These are phyloP conservation scores for Starmerella stigmatis DNA, from an alignment of 805 yeast species.

Conservation along the genomic window DNA sequence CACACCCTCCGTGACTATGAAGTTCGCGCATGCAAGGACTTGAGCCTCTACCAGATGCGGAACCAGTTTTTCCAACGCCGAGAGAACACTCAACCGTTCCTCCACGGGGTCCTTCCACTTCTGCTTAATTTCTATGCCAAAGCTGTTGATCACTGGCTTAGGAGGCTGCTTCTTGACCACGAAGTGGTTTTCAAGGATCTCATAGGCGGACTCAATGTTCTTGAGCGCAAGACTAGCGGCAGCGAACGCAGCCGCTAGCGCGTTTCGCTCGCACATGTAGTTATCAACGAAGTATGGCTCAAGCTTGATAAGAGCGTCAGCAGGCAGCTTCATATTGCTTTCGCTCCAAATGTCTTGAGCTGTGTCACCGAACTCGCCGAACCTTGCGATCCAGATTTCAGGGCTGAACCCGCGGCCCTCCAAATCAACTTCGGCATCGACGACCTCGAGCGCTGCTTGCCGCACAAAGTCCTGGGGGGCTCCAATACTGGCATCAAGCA, in stretches of 20 bases:
- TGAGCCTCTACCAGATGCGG: conserved; percentile 32
- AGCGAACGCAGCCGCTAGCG: conserved; percentile 61
- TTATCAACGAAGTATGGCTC: conserved; percentile 41
- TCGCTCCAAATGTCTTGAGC: conserved; percentile 85
- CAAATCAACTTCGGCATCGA: conserved; percentile 65
- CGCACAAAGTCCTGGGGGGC: conserved; percentile 64
- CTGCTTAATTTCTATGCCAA: conserved; percentile 60
- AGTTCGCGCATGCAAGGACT: conserved; percentile 25
- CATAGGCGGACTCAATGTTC: conserved; percentile 31
- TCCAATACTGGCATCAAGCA: conserved; percentile 43
- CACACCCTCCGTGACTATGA: conserved; percentile 51
- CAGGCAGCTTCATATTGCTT: conserved; percentile 43
- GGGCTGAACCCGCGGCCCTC: conserved; percentile 40
- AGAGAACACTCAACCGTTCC: conserved; percentile 69
- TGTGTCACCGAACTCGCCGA: conserved; percentile 53
- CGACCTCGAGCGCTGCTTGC: conserved; percentile 64
- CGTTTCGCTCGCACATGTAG: conserved; percentile 44
- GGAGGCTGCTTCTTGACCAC: conserved; percentile 40
- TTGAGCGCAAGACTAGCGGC: conserved; percentile 29
- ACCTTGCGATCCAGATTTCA: conserved; percentile 69
- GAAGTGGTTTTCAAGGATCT: conserved; percentile 46
- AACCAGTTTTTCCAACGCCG: conserved; percentile 49
- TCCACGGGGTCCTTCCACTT: conserved; percentile 74
- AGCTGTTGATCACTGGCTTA: conserved; percentile 44
- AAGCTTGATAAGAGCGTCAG: conserved; percentile 35